A percentile compares a stretch with the other conserved stretches of the same genome.
phyloP scores from a whole-genome alignment of 495 filamentous ascomycete species.

The Lineolata rhizophorae region DNA sequence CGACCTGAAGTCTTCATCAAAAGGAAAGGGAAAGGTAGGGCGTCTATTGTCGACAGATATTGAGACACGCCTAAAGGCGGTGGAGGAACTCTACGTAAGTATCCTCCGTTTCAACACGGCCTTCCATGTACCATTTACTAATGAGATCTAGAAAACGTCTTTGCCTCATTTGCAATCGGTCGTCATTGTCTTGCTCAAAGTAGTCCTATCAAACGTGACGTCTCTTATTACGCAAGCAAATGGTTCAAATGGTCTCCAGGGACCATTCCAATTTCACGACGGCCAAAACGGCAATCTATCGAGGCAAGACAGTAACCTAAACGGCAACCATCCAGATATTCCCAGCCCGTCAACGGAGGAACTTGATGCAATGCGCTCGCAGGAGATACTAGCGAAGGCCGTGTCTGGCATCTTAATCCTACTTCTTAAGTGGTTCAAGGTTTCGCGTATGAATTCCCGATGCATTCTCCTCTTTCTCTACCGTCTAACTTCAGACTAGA shows the following conservation, averaged over 20 bases:
- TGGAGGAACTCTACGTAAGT: slow-evolving; percentile 72
- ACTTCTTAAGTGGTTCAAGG: slow-evolving; percentile 87
- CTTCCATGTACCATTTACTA: too few species aligned
- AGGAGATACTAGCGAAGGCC: slow-evolving; percentile 79
- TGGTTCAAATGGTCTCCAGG: slow-evolving; percentile 23
- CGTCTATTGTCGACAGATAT: too few species aligned
- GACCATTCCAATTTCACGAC: slow-evolving; percentile 19
- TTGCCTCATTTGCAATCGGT: slow-evolving; percentile 80
- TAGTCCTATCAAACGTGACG: slow-evolving; percentile 62
- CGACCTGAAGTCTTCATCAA: too few species aligned
- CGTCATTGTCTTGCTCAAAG: slow-evolving; percentile 81
- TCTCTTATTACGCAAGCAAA: slow-evolving; percentile 32
- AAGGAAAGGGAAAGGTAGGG: too few species aligned
- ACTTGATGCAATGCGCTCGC: slow-evolving; percentile 51
- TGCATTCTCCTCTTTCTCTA: neutral
- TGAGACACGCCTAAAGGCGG: slow-evolving; percentile 29
- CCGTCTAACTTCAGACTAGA: slow-evolving; percentile 27
- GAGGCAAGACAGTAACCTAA: slow-evolving; percentile 6
- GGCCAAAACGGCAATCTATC: slow-evolving; percentile 16
- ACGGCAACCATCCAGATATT: slow-evolving; percentile 2
- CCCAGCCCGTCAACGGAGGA: slow-evolving; percentile 36
- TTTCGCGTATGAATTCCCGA: slow-evolving; percentile 47
- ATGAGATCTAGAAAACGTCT: too few species aligned
- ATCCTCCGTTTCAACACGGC: neutral
- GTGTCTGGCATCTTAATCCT: slow-evolving; percentile 69